Conservation (phyloP, 768 basidiomycete genomes). For the Mycena sanguinolenta region DNA sequence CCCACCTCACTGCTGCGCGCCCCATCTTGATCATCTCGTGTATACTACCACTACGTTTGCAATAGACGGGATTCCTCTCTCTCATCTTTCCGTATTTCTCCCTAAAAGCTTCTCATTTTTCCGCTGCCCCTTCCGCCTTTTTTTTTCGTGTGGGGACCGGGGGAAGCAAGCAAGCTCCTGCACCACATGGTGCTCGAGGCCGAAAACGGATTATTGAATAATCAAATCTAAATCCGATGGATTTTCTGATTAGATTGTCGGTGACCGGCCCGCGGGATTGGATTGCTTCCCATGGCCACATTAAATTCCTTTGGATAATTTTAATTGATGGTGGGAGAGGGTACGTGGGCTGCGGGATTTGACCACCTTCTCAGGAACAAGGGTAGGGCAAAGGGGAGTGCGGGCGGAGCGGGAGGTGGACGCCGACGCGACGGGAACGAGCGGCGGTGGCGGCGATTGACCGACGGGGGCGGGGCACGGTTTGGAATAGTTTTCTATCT, state of each 20-base stretch:
- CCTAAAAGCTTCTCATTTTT: neutral
- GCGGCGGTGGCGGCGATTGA: no score
- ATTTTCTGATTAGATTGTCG: conserved; percentile 16
- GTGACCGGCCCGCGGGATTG: neutral
- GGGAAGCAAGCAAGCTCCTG: neutral
- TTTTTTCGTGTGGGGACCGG: neutral
- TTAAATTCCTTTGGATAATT: neutral
- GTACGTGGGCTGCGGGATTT: neutral
- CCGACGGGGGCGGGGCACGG: neutral
- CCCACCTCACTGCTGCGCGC: neutral
- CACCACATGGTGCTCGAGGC: conserved; percentile 7
- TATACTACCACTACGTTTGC: conserved; percentile 7
- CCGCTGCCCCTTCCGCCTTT: neutral
- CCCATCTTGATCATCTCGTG: conserved; percentile 16
- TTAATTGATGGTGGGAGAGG: neutral
- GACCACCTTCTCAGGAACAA: neutral
- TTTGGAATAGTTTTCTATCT: no score
- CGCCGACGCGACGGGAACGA: no score
- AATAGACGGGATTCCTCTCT: neutral
- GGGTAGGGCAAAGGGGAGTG: neutral
- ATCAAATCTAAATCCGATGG: neutral
- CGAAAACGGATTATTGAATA: neutral
- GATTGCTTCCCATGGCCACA: neutral
- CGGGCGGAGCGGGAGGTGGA: neutral
- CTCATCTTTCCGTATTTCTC: neutral